These are phyloP conservation scores for Solanum sejunctum DNA, from an alignment of 257 asterid genomes.

Conservation along the genomic window DNA sequence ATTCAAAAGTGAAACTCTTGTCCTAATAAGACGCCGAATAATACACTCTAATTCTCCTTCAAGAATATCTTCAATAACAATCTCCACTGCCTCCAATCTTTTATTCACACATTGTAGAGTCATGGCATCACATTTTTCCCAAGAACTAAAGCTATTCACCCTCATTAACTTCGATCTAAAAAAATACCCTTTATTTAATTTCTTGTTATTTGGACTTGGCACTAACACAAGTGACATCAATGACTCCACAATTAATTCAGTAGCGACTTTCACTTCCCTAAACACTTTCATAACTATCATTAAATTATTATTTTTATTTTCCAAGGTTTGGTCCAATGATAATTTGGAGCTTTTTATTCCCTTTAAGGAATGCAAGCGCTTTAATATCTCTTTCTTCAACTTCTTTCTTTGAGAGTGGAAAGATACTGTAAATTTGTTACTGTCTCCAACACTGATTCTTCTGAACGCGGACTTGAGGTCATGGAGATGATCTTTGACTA, in stretches of 20 bases:
- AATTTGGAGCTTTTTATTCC: conserved; percentile 16
- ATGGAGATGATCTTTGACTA: conserved; percentile 51
- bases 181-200: conserved; percentile 20
- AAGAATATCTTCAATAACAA: conserved; percentile 38
- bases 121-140: conserved; percentile 42
- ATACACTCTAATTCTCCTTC: conserved; percentile 57
- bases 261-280: conserved; percentile 41
- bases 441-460: conserved; percentile 9
- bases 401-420: conserved; percentile 54
- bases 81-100: conserved; percentile 55
- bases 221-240: conserved; percentile 52
- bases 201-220: conserved; percentile 31
- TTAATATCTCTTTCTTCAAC: conserved; percentile 61
- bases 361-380: conserved; percentile 40
- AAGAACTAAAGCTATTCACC: conserved; percentile 39
- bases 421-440: conserved; percentile 19
- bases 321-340: not conserved
- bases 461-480: conserved; percentile 53
- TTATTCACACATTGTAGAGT: conserved; percentile 26
- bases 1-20: conserved; percentile 63
- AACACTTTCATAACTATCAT: conserved; percentile 34
- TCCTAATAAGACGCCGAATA: conserved; percentile 49
- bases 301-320: conserved; percentile 18
- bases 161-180: conserved; percentile 42
- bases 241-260: conserved; percentile 38